A percentile compares a stretch with the other conserved stretches of the same genome.
These are phyloP conservation scores for Kodamaea jinghongensis DNA, from an alignment of 805 yeast genomes.

Conservation along the genomic window DNA sequence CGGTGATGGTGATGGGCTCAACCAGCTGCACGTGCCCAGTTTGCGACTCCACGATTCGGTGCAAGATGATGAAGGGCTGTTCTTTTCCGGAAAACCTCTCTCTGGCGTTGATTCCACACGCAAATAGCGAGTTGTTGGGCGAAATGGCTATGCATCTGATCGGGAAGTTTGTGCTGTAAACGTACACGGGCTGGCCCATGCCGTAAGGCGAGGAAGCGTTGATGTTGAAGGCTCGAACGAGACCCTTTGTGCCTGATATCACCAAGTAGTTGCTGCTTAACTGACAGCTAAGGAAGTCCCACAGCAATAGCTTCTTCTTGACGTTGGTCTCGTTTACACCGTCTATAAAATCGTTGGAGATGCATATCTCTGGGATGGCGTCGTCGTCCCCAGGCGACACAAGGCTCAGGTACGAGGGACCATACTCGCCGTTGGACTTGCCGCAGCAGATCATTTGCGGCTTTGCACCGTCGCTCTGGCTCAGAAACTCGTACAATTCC, in stretches of 20 bases:
- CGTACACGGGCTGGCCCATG: conserved; percentile 63
- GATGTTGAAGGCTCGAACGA: conserved; percentile 63
- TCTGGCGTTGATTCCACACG: conserved; percentile 80
- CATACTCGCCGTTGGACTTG: conserved; percentile 65
- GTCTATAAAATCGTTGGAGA: conserved; percentile 18
- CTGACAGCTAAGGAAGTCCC: conserved; percentile 62
- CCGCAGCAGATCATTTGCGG: conserved; percentile 71
- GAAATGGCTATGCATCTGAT: conserved; percentile 77
- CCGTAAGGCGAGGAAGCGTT: conserved; percentile 20
- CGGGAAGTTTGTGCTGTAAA: conserved; percentile 68
- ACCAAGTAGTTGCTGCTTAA: conserved; percentile 59
- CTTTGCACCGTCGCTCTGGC: conserved; percentile 25
- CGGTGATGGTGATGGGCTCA: conserved; percentile 67
- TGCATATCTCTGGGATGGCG: conserved; percentile 14
- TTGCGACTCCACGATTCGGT: conserved; percentile 27
- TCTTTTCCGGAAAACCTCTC: conserved; percentile 67
- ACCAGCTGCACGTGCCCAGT: conserved; percentile 24
- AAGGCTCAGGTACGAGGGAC: conserved; percentile 32
- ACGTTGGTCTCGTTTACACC: conserved; percentile 10
- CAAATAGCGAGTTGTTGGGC: conserved; percentile 59
- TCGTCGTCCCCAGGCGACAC: conserved; percentile 19
- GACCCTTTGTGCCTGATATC: conserved; percentile 71
- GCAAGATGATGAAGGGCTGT: conserved; percentile 72
- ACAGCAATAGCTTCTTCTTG: conserved; percentile 35
- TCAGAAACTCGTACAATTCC: conserved; percentile 64